A percentile compares a stretch with the other conserved stretches of the same genome.
These are phyloP conservation scores for Picochlorum sp. DNA, from an alignment of 139 green algal species.

Conservation along the genomic window DNA sequence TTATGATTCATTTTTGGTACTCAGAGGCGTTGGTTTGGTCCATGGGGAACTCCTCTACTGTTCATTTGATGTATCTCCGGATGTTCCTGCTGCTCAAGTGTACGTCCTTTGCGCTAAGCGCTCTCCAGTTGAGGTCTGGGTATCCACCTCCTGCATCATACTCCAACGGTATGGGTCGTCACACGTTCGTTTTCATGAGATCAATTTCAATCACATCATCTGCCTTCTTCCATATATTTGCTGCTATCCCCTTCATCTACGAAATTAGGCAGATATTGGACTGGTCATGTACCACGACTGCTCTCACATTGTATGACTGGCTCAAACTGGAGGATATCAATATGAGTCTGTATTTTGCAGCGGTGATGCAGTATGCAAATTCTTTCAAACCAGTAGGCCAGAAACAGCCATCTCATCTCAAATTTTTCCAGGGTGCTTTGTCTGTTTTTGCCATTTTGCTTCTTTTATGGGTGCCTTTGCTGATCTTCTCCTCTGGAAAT, in stretches of 20 bases:
- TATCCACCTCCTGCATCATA: slow-evolving; percentile 59
- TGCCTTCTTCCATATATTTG: slow-evolving; percentile 48
- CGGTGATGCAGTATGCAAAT: slow-evolving; percentile 21
- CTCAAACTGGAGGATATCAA: slow-evolving; percentile 89
- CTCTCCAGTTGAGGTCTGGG: slow-evolving; percentile 70
- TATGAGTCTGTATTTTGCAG: slow-evolving; percentile 60
- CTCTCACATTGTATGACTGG: slow-evolving; percentile 64
- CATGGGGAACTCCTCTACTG: not conserved
- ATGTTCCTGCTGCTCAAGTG: slow-evolving; percentile 61
- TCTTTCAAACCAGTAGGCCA: slow-evolving; percentile 36
- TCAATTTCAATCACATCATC: slow-evolving; percentile 32
- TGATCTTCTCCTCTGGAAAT: slow-evolving; percentile 74
- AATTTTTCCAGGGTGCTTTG: slow-evolving; percentile 69
- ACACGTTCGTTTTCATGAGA: slow-evolving; percentile 67
- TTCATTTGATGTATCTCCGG: slow-evolving; percentile 43
- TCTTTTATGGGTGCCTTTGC: slow-evolving; percentile 75
- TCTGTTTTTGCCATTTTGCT: slow-evolving; percentile 66
- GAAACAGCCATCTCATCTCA: slow-evolving; percentile 51
- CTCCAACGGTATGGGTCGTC: slow-evolving; percentile 31
- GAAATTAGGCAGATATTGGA: slow-evolving; percentile 85
- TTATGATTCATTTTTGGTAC: slow-evolving; percentile 39
- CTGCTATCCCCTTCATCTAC: slow-evolving; percentile 77
- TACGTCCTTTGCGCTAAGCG: slow-evolving; percentile 42
- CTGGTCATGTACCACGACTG: slow-evolving; percentile 71
- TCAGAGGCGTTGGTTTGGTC: slow-evolving; percentile 40